Evolutionary conservation across 306 rosid species (phyloP).

Genomic region (Medicago truncatula): MtrunA17r5.0-ANR NC_053042.1:14266001-14266500

Average conservation of each 20-base stretch:
- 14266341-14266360: too few relatives aligned
- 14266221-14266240: constrained; percentile 23
- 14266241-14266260: constrained; percentile 34
- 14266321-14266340: neutral
- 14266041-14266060: constrained; percentile 54
- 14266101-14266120: constrained; percentile 38
- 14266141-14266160: constrained; percentile 45
- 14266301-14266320: neutral
- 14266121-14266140: constrained; percentile 40
- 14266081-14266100: constrained; percentile 49
- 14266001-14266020: constrained; percentile 42
- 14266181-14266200: constrained; percentile 9
- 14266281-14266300: constrained; percentile 4
- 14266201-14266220: constrained; percentile 30
- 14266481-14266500: too few relatives aligned
- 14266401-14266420: too few relatives aligned
- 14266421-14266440: too few relatives aligned
- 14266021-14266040: constrained; percentile 45
- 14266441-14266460: too few relatives aligned
- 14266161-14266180: constrained; percentile 15
- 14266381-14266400: too few relatives aligned
- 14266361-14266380: too few relatives aligned
- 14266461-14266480: too few relatives aligned
- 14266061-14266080: constrained; percentile 58
- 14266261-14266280: neutral